Conservation (phyloP, 176 grass and related monocot genomes). For the Paspalum notatum region DNA sequence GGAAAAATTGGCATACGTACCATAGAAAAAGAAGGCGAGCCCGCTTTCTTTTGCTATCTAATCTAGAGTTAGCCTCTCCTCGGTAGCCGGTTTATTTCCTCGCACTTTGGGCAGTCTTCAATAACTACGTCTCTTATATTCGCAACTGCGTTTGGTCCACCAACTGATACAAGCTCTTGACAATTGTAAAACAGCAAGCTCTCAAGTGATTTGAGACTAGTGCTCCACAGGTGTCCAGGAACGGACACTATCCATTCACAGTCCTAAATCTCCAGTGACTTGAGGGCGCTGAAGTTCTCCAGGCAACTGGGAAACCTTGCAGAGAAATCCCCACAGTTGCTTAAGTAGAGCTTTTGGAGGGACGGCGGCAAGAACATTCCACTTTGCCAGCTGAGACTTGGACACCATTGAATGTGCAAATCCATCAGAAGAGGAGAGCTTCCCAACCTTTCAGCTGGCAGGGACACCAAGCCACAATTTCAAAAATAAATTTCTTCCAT, state of each 20-base stretch:
- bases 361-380: not conserved
- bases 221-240: not conserved
- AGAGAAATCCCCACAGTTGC: not conserved
- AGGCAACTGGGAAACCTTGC: not conserved
- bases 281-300: not conserved
- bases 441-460: not conserved
- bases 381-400: not conserved
- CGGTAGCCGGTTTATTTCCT: not conserved
- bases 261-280: rapidly evolving
- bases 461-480: not conserved
- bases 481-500: not conserved
- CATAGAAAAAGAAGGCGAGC: not conserved
- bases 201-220: not conserved
- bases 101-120: rapidly evolving
- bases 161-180: not conserved
- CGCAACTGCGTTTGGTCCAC: not conserved
- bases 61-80: not conserved
- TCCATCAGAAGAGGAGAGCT: not conserved
- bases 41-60: not conserved
- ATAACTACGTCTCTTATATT: not conserved
- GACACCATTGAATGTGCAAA: not conserved
- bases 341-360: not conserved
- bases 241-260: not conserved
- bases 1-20: not conserved
- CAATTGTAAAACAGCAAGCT: rapidly evolving